Base-by-base conservation (phyloP, 2,329 filamentous ascomycete species). In the Cercospora janseana region DNA sequence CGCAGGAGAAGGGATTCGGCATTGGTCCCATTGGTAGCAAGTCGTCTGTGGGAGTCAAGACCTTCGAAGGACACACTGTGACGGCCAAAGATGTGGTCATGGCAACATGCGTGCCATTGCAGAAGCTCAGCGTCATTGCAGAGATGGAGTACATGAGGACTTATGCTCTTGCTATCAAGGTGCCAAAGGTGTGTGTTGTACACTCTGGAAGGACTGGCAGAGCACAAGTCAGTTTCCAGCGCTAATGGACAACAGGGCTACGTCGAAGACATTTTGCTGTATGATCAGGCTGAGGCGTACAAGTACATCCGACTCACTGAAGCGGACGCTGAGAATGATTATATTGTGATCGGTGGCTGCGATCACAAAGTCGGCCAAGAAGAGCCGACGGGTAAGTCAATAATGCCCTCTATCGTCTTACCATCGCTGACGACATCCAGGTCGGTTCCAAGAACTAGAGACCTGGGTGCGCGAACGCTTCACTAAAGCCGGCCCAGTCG, bases 321-420 rank as follows among this genome's bases (percentile, higher is more conserved):
- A 0, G 80, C 78, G 59, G 78, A 81, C 47, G 72, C 75, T 0
- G 65, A 75, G 47, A 65, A 79, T 34, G 78, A 81, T 56, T 81
- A 80, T 61, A 60, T 82, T 41, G 66, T 82, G 4, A 71, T 81
- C 4, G 79, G 79, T 5, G 79, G 79, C 1, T 75, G 75, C 43
- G 79, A 81, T 57, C 79, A 82, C 68, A 78, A 79, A 60, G 77
- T 81, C n/a, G 78, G 79, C 0, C 77, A 80, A 55, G 67, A 74
- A 1, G 60, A 66, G 0, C 71, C 70, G 0, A 48, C 41, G 8
- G 35, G 35, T 38, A 21, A 18, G 35, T 24, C 5, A n/a, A n/a
- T n/a, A n/a, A n/a, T n/a, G n/a, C n/a, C n/a, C n/a, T n/a, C n/a
- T n/a, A n/a, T n/a, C n/a, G n/a, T n/a, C n/a, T n/a, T 3, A 24